Percentiles rank a stretch among this genome's conserved stretches.
These are phyloP conservation scores for Zasmidium citrigriseum DNA, from an alignment of 2,329 filamentous ascomycete genomes.

Conservation along the genomic window DNA sequence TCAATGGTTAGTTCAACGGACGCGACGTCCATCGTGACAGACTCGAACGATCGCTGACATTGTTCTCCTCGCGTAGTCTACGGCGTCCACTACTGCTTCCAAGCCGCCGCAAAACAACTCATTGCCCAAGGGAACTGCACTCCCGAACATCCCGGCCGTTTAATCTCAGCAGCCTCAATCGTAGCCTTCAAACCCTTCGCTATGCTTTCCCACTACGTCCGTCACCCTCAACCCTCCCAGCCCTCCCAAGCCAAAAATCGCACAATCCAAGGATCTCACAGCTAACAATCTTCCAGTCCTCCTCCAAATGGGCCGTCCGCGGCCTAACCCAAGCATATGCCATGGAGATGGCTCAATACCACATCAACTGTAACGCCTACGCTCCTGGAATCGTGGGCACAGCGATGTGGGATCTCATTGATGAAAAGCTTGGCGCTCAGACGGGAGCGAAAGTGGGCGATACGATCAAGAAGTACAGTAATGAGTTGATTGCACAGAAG, in stretches of 20 bases:
- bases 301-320: conserved; percentile 67
- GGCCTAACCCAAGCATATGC: conserved; percentile 67
- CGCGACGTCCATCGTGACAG: too few species aligned
- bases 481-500: conserved; percentile 58
- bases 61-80: too few species aligned
- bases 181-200: conserved; percentile 63
- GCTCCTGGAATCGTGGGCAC: conserved; percentile 69
- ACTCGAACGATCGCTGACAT: too few species aligned
- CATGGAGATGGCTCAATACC: conserved; percentile 64
- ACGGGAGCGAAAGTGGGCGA: conserved; percentile 49
- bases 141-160: conserved; percentile 42
- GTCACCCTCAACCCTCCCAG: background rate
- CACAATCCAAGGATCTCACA: too few species aligned
- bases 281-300: conserved; percentile 36
- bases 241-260: background rate
- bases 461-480: conserved; percentile 55
- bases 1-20: too few species aligned
- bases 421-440: conserved; percentile 58
- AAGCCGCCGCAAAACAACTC: conserved; percentile 64
- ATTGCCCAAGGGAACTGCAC: conserved; percentile 58
- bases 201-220: conserved; percentile 59
- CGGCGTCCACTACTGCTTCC: conserved; percentile 67
- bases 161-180: conserved; percentile 37
- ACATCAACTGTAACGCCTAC: conserved; percentile 68
- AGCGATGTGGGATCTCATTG: conserved; percentile 69